Conservation (phyloP, 768 basidiomycete genomes). For the Kwoniella mangroviensis region DNA sequence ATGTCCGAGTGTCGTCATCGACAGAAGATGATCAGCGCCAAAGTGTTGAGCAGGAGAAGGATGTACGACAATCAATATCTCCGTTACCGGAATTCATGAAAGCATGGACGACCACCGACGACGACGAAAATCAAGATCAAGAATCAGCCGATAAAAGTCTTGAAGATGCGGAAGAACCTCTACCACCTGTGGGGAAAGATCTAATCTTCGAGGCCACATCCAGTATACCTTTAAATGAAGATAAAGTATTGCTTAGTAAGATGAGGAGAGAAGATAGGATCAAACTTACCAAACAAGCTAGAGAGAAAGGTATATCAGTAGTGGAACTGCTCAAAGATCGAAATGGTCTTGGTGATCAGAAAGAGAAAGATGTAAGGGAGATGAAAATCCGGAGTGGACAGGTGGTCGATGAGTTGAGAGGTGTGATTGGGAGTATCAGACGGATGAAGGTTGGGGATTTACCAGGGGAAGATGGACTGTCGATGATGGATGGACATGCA, state of each 20-base stretch:
- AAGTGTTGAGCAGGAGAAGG: background rate
- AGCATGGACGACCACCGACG: slow-evolving; percentile 20
- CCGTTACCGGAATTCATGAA: slow-evolving; percentile 30
- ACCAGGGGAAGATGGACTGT: background rate
- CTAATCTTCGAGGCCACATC: slow-evolving; percentile 40
- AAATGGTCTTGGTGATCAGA: background rate
- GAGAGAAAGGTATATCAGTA: slow-evolving; percentile 36
- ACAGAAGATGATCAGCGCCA: background rate
- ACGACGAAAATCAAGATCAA: background rate
- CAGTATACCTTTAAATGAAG: background rate
- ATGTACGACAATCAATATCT: background rate
- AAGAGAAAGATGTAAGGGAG: background rate
- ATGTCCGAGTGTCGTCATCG: background rate
- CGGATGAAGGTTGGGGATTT: slow-evolving; percentile 17
- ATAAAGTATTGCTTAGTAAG: slow-evolving; percentile 14
- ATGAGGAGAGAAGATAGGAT: slow-evolving; percentile 51
- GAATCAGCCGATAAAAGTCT: background rate
- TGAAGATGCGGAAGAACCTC: background rate
- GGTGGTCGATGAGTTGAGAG: slow-evolving; percentile 24
- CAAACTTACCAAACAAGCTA: slow-evolving; percentile 30
- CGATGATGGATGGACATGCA: too few species aligned
- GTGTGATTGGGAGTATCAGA: slow-evolving; percentile 23
- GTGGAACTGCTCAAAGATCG: slow-evolving; percentile 13
- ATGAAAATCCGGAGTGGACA: slow-evolving; percentile 19
- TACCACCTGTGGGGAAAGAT: slow-evolving; percentile 45